Conservation (phyloP, 345 rosid species). For the Populus alba region DNA sequence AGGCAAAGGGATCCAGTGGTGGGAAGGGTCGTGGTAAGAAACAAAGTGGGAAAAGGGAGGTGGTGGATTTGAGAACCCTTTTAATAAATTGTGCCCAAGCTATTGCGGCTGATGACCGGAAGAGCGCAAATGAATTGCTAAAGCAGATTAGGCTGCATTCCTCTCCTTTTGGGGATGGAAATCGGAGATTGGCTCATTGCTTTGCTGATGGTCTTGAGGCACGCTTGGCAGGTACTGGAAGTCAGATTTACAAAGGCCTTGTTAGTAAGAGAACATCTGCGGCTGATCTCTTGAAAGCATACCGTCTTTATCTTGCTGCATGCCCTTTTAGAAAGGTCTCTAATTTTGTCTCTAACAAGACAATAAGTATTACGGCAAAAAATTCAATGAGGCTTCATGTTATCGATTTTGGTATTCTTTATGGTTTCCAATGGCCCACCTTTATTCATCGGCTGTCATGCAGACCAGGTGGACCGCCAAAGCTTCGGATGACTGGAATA, state of each 20-base stretch:
- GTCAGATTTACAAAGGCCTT: slow-evolving; percentile 23
- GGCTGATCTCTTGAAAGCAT: slow-evolving; percentile 21
- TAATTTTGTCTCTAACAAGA: slow-evolving; percentile 15
- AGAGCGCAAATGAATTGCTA: slow-evolving; percentile 20
- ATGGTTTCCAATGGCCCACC: slow-evolving; percentile 31
- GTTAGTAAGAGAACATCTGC: slow-evolving; percentile 17
- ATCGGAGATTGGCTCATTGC: slow-evolving; percentile 23
- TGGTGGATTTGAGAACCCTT: slow-evolving; percentile 29
- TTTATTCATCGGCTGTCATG: slow-evolving; percentile 24
- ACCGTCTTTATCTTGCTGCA: slow-evolving; percentile 16
- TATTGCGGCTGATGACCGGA: slow-evolving; percentile 21
- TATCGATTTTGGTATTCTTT: slow-evolving; percentile 26
- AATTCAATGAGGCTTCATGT: slow-evolving; percentile 20
- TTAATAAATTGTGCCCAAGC: slow-evolving; percentile 34
- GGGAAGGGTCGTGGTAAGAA: slow-evolving; percentile 29
- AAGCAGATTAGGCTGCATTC: slow-evolving; percentile 22
- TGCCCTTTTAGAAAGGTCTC: slow-evolving; percentile 20
- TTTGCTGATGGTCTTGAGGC: slow-evolving; percentile 33
- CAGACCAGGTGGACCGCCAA: slow-evolving; percentile 25
- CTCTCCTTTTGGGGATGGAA: slow-evolving; percentile 21
- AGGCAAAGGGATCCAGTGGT: slow-evolving; percentile 6
- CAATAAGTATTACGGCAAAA: not conserved
- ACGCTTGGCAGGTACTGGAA: slow-evolving; percentile 33
- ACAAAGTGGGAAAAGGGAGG: slow-evolving; percentile 12
- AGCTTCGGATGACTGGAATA: slow-evolving; percentile 26